phyloP scores from a whole-genome alignment of 2,329 filamentous ascomycete genomes.

The Colletotrichum brevisporum region DNA sequence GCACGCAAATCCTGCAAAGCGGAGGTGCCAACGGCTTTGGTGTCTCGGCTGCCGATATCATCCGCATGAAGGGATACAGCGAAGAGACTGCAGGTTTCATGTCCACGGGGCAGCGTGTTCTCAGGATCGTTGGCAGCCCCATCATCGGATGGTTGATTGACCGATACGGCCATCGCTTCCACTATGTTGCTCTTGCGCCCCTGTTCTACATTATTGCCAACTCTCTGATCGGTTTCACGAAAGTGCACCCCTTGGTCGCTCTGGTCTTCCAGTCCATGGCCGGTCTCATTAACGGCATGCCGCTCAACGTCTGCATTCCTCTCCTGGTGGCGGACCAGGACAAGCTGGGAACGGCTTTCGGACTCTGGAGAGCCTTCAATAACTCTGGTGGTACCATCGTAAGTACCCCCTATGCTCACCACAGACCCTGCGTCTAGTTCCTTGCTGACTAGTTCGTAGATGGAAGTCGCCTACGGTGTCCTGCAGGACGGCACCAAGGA shows the following conservation, averaged over 20 bases:
- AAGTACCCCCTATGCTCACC: background rate
- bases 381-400: constrained; percentile 44
- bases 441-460: constrained; percentile 23
- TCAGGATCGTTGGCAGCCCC: constrained; percentile 39
- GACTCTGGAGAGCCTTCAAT: constrained; percentile 44
- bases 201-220: constrained; percentile 42
- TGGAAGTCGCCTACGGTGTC: constrained; percentile 43
- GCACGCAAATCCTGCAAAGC: constrained; percentile 43
- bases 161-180: constrained; percentile 42
- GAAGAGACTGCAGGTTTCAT: constrained; percentile 43
- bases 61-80: constrained; percentile 44
- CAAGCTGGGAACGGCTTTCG: constrained; percentile 44
- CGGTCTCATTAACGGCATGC: constrained; percentile 43
- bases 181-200: constrained; percentile 42
- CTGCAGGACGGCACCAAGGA: constrained; percentile 42
- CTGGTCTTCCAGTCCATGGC: constrained; percentile 42
- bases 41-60: constrained; percentile 43
- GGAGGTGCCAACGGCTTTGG: constrained; percentile 42
- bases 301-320: constrained; percentile 43
- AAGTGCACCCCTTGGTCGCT: constrained; percentile 40
- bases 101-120: constrained; percentile 32
- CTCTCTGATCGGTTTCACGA: constrained; percentile 42
- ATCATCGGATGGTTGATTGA: constrained; percentile 40
- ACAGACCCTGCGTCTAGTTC: background rate
- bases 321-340: constrained; percentile 43